These are phyloP conservation scores for Ophiocordyceps polyrhachis-furcata DNA, from an alignment of 2,329 filamentous ascomycete genomes.

Conservation along the genomic window DNA sequence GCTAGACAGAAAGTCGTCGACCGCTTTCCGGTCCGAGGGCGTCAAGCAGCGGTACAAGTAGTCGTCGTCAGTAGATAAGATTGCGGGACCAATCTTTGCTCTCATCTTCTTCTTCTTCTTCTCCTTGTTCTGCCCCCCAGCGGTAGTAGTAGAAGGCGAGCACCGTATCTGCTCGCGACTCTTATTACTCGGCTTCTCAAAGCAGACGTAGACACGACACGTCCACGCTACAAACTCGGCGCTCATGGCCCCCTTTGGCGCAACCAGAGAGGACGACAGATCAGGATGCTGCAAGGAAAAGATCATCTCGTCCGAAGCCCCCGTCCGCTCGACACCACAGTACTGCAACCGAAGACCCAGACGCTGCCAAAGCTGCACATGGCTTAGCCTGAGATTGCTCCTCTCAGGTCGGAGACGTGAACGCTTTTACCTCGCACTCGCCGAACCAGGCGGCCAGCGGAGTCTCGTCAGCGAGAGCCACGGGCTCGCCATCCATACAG, in stretches of 20 bases:
- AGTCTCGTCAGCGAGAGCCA: constrained; percentile 4
- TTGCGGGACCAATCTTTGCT: neutral
- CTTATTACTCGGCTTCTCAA: neutral
- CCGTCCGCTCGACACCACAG: constrained; percentile 1
- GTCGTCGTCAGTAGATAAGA: neutral
- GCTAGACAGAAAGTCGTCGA: constrained; percentile 11
- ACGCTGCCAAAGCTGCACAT: constrained; percentile 13
- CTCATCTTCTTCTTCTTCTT: constrained; percentile 2
- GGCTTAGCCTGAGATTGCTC: neutral
- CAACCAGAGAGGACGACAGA: constrained; percentile 11
- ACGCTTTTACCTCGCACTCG: constrained; percentile 9
- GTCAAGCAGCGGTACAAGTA: constrained; percentile 5
- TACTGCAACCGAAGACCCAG: constrained; percentile 11
- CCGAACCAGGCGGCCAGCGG: constrained; percentile 7
- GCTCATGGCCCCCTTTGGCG: constrained; percentile 9
- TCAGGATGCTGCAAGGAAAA: constrained; percentile 20
- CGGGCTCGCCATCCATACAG: constrained; percentile 5
- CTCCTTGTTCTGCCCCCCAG: too few species aligned
- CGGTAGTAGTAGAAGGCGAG: neutral
- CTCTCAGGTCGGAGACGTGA: neutral
- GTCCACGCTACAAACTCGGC: constrained; percentile 10
- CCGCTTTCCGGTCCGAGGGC: constrained; percentile 8
- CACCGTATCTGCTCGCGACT: neutral
- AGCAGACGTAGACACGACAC: constrained; percentile 9
- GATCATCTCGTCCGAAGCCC: constrained; percentile 6